Percentiles rank a stretch among this genome's conserved stretches.
These are phyloP conservation scores for Tolypocladium sp. DNA, from an alignment of 2,329 filamentous ascomycete genomes.

Conservation along the genomic window DNA sequence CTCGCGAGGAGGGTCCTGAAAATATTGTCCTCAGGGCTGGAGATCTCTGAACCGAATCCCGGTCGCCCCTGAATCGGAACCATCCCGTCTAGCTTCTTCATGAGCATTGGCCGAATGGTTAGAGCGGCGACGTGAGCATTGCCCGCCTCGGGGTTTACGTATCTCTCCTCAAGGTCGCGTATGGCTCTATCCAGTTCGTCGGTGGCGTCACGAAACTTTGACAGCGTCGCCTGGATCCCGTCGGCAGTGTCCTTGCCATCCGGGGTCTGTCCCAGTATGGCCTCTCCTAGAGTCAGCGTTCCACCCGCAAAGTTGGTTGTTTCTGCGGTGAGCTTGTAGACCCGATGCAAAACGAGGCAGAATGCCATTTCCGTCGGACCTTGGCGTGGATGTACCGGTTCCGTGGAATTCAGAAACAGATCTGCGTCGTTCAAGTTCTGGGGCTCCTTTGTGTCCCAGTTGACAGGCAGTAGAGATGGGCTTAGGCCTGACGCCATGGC, in stretches of 20 bases:
- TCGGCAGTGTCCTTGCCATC: constrained; percentile 13
- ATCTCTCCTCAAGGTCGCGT: constrained; percentile 34
- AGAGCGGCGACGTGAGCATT: constrained; percentile 41
- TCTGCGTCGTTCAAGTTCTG: constrained; percentile 51
- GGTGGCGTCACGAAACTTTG: constrained; percentile 32
- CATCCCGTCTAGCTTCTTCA: constrained; percentile 38
- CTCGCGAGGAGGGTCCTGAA: constrained; percentile 44
- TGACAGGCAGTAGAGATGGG: constrained; percentile 38
- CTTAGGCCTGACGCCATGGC: constrained; percentile 49
- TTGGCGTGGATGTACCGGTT: constrained; percentile 40
- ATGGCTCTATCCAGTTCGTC: constrained; percentile 32
- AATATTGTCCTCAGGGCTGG: constrained; percentile 39
- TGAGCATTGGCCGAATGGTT: constrained; percentile 35
- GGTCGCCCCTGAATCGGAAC: constrained; percentile 35
- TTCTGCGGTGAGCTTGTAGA: constrained; percentile 39
- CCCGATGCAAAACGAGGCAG: constrained; percentile 38
- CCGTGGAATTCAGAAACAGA: constrained; percentile 41
- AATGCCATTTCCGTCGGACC: constrained; percentile 55
- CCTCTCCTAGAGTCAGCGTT: constrained; percentile 37
- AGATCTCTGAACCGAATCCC: constrained; percentile 40
- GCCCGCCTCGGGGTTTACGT: constrained; percentile 42
- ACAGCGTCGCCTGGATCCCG: constrained; percentile 14
- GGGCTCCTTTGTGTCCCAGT: constrained; percentile 47
- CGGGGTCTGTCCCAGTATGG: constrained; percentile 36
- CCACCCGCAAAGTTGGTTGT: constrained; percentile 28